phyloP scores from a whole-genome alignment of 768 basidiomycete genomes.

The Lepiota venenata region DNA sequence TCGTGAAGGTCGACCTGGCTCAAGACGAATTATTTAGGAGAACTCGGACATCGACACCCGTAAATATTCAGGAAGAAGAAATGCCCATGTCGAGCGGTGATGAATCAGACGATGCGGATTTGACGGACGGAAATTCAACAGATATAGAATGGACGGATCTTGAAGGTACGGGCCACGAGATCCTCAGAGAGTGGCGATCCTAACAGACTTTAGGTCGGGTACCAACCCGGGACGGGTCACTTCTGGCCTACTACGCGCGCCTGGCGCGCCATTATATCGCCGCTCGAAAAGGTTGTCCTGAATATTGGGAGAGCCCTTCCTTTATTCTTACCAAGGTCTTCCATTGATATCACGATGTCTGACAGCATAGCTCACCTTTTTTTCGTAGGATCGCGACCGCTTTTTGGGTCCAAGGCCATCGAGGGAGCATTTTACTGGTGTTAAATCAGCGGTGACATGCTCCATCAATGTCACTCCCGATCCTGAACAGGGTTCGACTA shows the following conservation, averaged over 20 bases:
- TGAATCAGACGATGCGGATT: conserved; percentile 75
- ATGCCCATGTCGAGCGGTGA: conserved; percentile 61
- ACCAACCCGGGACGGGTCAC: conserved; percentile 18
- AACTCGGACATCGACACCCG: conserved; percentile 47
- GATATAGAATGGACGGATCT: conserved; percentile 47
- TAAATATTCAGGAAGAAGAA: conserved; percentile 37
- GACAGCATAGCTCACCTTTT: conserved; percentile 23
- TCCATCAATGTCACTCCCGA: conserved; percentile 11
- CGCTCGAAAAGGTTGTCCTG: conserved; percentile 28
- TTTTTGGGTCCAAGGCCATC: not conserved
- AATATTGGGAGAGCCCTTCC: conserved; percentile 44
- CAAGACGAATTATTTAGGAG: conserved; percentile 30
- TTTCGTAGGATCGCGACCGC: conserved; percentile 9
- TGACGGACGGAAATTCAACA: conserved; percentile 53
- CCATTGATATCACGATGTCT: not conserved
- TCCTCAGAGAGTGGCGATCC: not conserved
- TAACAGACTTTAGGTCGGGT: not conserved
- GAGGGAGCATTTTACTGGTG: not conserved
- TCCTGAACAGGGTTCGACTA: conserved; percentile 28
- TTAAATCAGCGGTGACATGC: not conserved
- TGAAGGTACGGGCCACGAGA: conserved; percentile 28
- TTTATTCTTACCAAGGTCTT: conserved; percentile 43
- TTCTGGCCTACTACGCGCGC: conserved; percentile 45
- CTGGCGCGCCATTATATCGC: conserved; percentile 47
- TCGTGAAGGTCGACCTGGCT: not conserved